Evolutionary conservation across 768 basidiomycete genomes (phyloP).

Genomic region (Hypsizygus marmoreus): DNA sequence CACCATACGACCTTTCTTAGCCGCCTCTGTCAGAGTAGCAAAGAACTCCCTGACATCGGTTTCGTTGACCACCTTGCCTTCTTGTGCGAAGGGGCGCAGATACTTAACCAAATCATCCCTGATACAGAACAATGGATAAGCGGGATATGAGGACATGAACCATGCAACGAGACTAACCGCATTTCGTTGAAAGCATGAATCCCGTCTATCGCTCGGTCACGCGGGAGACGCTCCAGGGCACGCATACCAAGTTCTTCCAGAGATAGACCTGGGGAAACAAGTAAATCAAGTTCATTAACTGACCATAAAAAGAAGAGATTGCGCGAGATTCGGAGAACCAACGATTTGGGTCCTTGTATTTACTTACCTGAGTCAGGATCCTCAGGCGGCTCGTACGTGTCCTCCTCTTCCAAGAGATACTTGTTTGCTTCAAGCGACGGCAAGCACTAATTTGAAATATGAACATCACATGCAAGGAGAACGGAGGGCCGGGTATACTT

Average conservation of each 20-base stretch:
- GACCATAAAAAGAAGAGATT: constrained; percentile 8
- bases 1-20: constrained; percentile 28
- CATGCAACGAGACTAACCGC: constrained; percentile 51
- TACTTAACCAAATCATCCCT: constrained; percentile 74
- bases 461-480: constrained; percentile 5
- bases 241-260: constrained; percentile 84
- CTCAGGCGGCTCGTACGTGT: constrained; percentile 82
- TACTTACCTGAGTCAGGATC: constrained; percentile 83
- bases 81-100: constrained; percentile 77
- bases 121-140: constrained; percentile 8
- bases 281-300: constrained; percentile 8
- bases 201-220: constrained; percentile 81
- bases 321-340: constrained; percentile 14
- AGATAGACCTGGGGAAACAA: constrained; percentile 61
- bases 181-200: constrained; percentile 83
- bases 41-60: constrained; percentile 72
- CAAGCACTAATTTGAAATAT: constrained; percentile 50
- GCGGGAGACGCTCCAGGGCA: constrained; percentile 70
- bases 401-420: constrained; percentile 75
- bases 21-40: constrained; percentile 47
- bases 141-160: constrained; percentile 1
- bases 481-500: constrained; percentile 22
- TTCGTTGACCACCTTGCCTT: constrained; percentile 74
- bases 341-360: constrained; percentile 12
- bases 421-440: constrained; percentile 52